Evolutionary conservation across 1,139 yeast genomes (phyloP).

Genomic region (Pichia sp.): DNA sequence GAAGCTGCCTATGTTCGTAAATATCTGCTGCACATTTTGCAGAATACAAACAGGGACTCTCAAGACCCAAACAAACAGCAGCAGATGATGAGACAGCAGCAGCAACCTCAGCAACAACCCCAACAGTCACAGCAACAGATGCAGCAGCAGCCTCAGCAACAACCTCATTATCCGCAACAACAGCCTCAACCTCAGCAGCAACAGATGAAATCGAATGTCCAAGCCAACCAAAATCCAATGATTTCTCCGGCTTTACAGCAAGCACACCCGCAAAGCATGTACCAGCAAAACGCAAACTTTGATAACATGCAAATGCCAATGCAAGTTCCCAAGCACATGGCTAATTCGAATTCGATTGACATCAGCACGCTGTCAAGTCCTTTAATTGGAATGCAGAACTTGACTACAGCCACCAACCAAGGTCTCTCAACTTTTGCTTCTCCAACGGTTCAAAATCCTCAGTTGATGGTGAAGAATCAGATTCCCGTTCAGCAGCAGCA

Average conservation of each 20-base stretch:
- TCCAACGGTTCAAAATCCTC: conserved; percentile 15
- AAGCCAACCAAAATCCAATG: not conserved
- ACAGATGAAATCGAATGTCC: conserved; percentile 13
- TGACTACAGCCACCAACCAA: conserved; percentile 3
- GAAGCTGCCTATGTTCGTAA: conserved; percentile 41
- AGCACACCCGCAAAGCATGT: not conserved
- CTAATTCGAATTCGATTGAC: conserved; percentile 3
- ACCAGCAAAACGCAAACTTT: not conserved
- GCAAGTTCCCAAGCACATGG: not conserved
- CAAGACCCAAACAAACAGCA: conserved; percentile 20
- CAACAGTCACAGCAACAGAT: conserved; percentile 24
- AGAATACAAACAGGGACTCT: conserved; percentile 16
- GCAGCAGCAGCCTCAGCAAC: conserved; percentile 11
- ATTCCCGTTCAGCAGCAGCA: conserved; percentile 8
- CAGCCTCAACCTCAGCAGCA: conserved; percentile 9
- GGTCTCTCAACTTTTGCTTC: conserved; percentile 10
- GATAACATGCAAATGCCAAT: conserved; percentile 1
- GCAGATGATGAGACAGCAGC: conserved; percentile 24
- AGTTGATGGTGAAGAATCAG: conserved; percentile 16
- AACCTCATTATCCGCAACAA: conserved; percentile 4
- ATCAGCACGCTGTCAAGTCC: conserved; percentile 12
- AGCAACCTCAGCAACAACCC: conserved; percentile 20
- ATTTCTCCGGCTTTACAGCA: not conserved
- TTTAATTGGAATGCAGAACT: conserved; percentile 10
- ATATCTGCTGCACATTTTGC: conserved; percentile 30